A percentile compares a stretch with the other conserved stretches of the same genome.
Conservation (phyloP, 768 basidiomycete species). For the Mycena olivaceomarginata region DNA sequence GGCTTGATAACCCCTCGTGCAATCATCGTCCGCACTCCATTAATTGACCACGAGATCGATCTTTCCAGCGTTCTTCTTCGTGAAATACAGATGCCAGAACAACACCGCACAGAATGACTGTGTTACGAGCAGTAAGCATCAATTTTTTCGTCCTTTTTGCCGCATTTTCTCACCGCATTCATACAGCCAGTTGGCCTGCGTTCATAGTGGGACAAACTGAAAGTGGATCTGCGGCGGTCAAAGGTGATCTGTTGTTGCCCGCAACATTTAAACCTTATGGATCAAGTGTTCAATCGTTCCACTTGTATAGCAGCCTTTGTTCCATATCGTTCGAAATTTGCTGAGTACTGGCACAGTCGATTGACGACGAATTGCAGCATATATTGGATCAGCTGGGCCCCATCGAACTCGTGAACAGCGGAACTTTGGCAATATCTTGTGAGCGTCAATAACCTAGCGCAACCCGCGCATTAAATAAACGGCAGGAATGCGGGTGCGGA, state of each 20-base stretch:
- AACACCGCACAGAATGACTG: not conserved
- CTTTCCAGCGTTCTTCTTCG: not conserved
- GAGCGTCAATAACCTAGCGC: too few relatives aligned
- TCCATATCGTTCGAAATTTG: not conserved
- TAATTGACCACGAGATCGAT: conserved; percentile 3
- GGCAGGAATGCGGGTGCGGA: too few relatives aligned
- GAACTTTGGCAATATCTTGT: too few relatives aligned
- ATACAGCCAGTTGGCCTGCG: not conserved
- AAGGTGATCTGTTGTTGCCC: not conserved
- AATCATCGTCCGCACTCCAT: not conserved
- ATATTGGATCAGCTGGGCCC: too few relatives aligned
- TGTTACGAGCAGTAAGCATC: not conserved
- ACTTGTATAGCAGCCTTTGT: conserved; percentile 1
- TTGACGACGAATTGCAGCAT: too few relatives aligned
- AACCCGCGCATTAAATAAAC: too few relatives aligned
- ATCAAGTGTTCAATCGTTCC: not conserved
- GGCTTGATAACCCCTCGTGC: not conserved
- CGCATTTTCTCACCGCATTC: not conserved
- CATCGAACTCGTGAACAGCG: too few relatives aligned
- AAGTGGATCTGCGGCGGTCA: conserved; percentile 5
- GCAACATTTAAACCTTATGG: conserved; percentile 4
- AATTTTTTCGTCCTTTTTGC: not conserved
- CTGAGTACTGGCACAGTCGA: not conserved
- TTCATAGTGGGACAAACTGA: conserved; percentile 10
- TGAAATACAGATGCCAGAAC: not conserved